A percentile compares a stretch with the other conserved stretches of the same genome.
phyloP scores from a whole-genome alignment of 2,329 filamentous ascomycete species.

The Cladosporium cucumerinum region DNA sequence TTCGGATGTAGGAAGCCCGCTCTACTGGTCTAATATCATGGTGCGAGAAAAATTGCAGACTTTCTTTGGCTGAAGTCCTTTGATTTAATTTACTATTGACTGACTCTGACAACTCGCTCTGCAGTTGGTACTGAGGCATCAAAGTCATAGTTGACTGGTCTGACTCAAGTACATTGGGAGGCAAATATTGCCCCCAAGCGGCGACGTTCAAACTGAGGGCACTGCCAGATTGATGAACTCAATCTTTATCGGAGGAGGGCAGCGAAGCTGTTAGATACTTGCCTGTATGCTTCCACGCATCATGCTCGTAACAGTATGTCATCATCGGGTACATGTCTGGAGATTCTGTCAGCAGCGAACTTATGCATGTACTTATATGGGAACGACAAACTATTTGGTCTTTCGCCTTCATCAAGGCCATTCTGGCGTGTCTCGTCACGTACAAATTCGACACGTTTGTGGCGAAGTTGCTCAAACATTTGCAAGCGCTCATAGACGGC shows the following conservation, averaged over 20 bases:
- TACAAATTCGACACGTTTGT: neutral
- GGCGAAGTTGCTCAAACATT: neutral
- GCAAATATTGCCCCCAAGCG: neutral
- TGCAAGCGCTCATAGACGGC: neutral
- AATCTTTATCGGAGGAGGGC: neutral
- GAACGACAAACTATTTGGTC: neutral
- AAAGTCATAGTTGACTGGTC: neutral
- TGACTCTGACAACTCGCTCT: neutral
- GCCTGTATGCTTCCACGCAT: neutral
- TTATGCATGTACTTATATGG: neutral
- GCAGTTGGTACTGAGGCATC: neutral
- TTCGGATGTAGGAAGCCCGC: neutral
- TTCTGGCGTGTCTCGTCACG: neutral
- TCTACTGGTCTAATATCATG: conserved; percentile 11
- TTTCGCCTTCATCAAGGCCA: neutral
- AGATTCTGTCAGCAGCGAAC: neutral
- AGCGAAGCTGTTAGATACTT: neutral
- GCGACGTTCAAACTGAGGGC: neutral
- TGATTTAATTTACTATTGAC: neutral
- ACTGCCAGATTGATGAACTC: neutral
- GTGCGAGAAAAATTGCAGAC: conserved; percentile 5
- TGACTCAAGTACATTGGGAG: neutral
- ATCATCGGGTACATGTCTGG: neutral
- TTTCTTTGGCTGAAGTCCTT: neutral
- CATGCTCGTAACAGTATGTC: conserved; percentile 1